Evolutionary conservation across 768 basidiomycete genomes (phyloP), one percentile per base, ranked within the genome.

Genomic region (Piloderma croceum): DNA sequence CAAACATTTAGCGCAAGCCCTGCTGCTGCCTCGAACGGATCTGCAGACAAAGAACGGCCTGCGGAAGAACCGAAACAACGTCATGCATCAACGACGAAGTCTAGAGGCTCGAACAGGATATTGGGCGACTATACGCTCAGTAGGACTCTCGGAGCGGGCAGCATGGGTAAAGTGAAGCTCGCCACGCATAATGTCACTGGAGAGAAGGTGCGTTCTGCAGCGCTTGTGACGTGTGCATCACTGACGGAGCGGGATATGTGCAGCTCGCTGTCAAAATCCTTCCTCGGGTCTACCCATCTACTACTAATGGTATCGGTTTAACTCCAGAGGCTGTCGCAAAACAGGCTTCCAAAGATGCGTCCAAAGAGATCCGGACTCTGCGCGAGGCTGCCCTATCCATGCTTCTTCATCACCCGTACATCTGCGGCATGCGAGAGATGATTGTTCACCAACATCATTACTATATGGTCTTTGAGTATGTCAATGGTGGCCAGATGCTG

Each of bases 351-450:
- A 70, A 93, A 63, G 96, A 99, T 52, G 88, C 87, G 32, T 90
- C 89, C 12, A 99, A 99, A 66, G 96, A 99, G 66, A 86, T 90
- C 48, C 79, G 96, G 18, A 98, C 92, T 1, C 77, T 98, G 47
- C 84, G 96, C 23, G 96, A 99, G 67, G 96, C 94, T 0, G 90
- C 89, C 2, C 73, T 99, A 22, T 92, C 89, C 27, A 83, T 97
- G 73, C 79, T 99, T 34, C 80, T 99, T 22, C 91, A 98, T 57
- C 96, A 99, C 58, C 96, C 96, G 2, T 97, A 98, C 63, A 90
- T 99, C 58, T 97, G 94, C 60, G 96, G 96, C 42, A 99, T 98
- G 94, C 85, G 90, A 51, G 91, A 94, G 68, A 92, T 99, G 86
- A 90, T 97, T 58, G 71, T 92, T 19, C 94, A 97, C 66, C 88